These are phyloP conservation scores for Pterulicium gracile DNA, from an alignment of 1,284 basidiomycete genomes.

Conservation along the genomic window DNA sequence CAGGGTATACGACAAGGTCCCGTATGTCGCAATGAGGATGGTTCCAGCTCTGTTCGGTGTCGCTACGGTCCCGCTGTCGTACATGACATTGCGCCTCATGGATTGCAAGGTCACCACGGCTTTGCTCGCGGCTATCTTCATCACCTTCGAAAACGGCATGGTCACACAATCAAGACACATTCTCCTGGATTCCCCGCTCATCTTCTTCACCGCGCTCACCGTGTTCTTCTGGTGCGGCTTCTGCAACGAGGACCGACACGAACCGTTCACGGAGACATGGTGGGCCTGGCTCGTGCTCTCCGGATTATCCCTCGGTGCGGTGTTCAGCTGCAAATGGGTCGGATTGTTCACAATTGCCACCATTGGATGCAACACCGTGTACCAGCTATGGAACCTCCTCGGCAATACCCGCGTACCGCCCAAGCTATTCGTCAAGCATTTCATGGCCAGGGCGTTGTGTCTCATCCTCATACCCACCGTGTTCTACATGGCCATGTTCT, in stretches of 20 bases:
- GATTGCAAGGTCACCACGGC: slow-evolving; percentile 87
- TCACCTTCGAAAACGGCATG: slow-evolving; percentile 95
- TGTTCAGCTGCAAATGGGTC: slow-evolving; percentile 96
- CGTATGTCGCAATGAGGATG: slow-evolving; percentile 94
- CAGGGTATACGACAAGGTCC: slow-evolving; percentile 78
- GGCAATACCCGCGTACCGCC: slow-evolving; percentile 82
- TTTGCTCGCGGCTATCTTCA: slow-evolving; percentile 79
- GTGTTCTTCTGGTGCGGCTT: slow-evolving; percentile 86
- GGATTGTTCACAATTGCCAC: slow-evolving; percentile 98
- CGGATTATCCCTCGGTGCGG: slow-evolving; percentile 84
- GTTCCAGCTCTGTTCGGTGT: slow-evolving; percentile 88
- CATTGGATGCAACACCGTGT: slow-evolving; percentile 75
- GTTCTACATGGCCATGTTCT: slow-evolving; percentile 95
- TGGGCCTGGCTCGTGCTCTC: slow-evolving; percentile 90
- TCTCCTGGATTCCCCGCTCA: slow-evolving; percentile 91
- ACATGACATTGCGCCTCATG: slow-evolving; percentile 88
- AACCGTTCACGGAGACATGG: slow-evolving; percentile 80
- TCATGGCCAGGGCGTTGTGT: slow-evolving; percentile 81
- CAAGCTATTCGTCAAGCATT: slow-evolving; percentile 71
- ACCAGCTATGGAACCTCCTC: slow-evolving; percentile 85
- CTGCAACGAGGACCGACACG: slow-evolving; percentile 78
- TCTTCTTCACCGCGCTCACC: slow-evolving; percentile 95
- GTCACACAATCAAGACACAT: slow-evolving; percentile 95
- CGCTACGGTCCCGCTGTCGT: slow-evolving; percentile 82
- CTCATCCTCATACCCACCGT: slow-evolving; percentile 76